Base-by-base conservation (phyloP, 805 yeast genomes). In the Candida maltosa region DNA sequence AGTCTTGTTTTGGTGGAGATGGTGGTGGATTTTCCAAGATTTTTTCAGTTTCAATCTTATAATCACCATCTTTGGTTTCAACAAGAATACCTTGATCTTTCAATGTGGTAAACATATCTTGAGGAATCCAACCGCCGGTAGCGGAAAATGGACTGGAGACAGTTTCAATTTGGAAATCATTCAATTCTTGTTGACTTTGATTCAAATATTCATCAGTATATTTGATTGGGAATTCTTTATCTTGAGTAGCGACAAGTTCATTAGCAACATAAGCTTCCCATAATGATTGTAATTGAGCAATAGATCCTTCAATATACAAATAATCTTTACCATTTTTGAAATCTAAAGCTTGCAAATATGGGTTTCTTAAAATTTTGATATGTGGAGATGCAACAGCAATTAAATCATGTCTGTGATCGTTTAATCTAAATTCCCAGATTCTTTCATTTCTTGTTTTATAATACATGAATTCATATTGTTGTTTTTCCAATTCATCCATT, bases 41-140 rank as follows among this genome's bases (percentile, higher is more conserved):
- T 34, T 54, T 55, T 11, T 56, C 61, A 32, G 62, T 52, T 26
- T 63, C 69, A 29, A 68, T 43, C 35, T 48, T 51, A 45, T 49
- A 60, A 45, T 62, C 52, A 12, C 77, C 76, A 15, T 73, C 76
- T 14, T 71, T 72, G 42, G 78, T 73, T 35, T 75, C 57, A 14
- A 51, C 78, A 38, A 91, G 67, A 38, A 82, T 69, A 1, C 91
- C 93, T 41, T 80, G 80, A 15, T 78, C 76, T 26, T 78, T 59
- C 49, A 87, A 69, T 32, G 75, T 75, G 22, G 78, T 82, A 52
- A 91, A 89, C 83, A 87, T 78, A 54, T 87, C 95, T 54, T 87
- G 96, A 12, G 97, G 96, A 38, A 93, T 75, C 96, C 97, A 91
- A 4, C 96, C 96, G 36, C 85, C 83, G 16, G 96, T 84, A 31